These are phyloP conservation scores for Penicillium sp. DNA, from an alignment of 2,329 filamentous ascomycete genomes.

Conservation along the genomic window DNA sequence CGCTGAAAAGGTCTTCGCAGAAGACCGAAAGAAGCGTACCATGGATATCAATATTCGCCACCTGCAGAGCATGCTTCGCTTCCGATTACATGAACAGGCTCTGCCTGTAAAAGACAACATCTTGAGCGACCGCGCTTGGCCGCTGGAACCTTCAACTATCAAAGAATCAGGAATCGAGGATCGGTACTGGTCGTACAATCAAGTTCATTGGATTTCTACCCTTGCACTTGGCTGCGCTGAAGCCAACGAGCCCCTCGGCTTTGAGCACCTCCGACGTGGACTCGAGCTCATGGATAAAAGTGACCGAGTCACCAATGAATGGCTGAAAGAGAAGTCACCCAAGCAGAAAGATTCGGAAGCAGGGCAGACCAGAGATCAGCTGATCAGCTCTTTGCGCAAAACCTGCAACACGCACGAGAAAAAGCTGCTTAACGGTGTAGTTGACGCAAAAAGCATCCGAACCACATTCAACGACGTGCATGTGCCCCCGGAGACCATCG, in stretches of 20 bases:
- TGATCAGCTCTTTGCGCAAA: constrained; percentile 53
- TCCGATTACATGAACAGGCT: constrained; percentile 36
- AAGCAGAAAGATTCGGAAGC: constrained; percentile 33
- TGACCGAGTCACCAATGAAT: constrained; percentile 39
- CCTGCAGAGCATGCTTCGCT: constrained; percentile 61
- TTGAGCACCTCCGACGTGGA: constrained; percentile 40
- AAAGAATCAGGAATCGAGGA: constrained; percentile 48
- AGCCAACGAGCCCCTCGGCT: constrained; percentile 41
- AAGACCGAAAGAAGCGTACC: constrained; percentile 51
- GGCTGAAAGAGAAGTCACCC: constrained; percentile 37
- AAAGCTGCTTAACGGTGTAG: constrained; percentile 75
- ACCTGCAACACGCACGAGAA: constrained; percentile 76
- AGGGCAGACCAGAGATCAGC: constrained; percentile 39
- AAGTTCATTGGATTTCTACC: constrained; percentile 60
- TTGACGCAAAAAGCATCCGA: constrained; percentile 76
- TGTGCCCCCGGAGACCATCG: constrained; percentile 76
- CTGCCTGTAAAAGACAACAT: constrained; percentile 36
- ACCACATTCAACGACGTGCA: constrained; percentile 89
- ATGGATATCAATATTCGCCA: constrained; percentile 64
- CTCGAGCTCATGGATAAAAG: constrained; percentile 45
- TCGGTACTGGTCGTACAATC: constrained; percentile 59
- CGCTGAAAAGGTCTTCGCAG: constrained; percentile 45
- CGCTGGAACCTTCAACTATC: constrained; percentile 28
- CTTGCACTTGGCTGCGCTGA: constrained; percentile 53
- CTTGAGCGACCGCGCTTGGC: constrained; percentile 33